These are phyloP conservation scores for Aspergillus arachidicola DNA, from an alignment of 2,329 filamentous ascomycete genomes.

Conservation along the genomic window DNA sequence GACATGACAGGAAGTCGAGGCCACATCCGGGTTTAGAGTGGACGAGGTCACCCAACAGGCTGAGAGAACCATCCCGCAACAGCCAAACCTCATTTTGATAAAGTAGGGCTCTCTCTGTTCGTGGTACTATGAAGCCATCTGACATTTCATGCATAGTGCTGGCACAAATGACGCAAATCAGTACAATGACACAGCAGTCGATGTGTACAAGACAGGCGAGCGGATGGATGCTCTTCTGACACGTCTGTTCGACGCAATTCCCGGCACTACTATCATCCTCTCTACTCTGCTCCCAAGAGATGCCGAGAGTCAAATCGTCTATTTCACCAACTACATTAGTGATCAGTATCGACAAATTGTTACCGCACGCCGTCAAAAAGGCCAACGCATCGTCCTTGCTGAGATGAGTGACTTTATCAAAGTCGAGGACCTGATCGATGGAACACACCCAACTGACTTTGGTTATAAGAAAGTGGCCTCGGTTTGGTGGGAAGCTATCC, in stretches of 20 bases:
- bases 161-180: constrained; percentile 36
- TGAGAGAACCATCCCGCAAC: constrained; percentile 15
- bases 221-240: constrained; percentile 30
- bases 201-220: constrained; percentile 22
- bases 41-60: constrained; percentile 21
- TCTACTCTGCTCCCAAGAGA: constrained; percentile 35
- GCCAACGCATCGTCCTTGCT: constrained; percentile 25
- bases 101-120: constrained; percentile 19
- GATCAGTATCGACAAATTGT: constrained; percentile 28
- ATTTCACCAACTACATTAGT: constrained; percentile 21
- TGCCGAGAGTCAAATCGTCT: not conserved
- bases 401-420: constrained; percentile 28
- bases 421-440: constrained; percentile 21
- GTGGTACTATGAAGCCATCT: not conserved
- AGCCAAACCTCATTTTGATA: constrained; percentile 31
- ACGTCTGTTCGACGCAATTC: constrained; percentile 24
- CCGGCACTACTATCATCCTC: constrained; percentile 32
- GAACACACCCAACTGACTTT: constrained; percentile 24
- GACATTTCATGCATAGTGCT: constrained; percentile 20
- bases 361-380: constrained; percentile 18
- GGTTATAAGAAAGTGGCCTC: constrained; percentile 31
- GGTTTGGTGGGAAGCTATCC: constrained; percentile 31
- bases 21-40: constrained; percentile 17
- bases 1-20: not conserved
- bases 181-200: constrained; percentile 18